Percentiles rank a stretch among this genome's conserved stretches.
phyloP scores from a whole-genome alignment of 2,329 filamentous ascomycete genomes.

The Alternaria rosae region DNA sequence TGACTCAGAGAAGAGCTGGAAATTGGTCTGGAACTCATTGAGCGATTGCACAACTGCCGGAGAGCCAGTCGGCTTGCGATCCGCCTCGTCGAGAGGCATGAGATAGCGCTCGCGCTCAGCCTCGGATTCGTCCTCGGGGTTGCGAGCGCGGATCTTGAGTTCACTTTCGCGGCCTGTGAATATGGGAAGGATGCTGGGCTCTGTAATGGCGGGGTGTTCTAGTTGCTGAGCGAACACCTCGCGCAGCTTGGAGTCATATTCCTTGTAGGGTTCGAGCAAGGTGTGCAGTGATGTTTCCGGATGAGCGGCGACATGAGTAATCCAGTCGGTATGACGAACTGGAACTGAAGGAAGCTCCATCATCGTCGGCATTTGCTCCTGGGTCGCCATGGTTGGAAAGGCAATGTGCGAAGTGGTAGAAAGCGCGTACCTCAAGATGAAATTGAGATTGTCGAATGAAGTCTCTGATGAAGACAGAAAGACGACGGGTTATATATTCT shows the following conservation, averaged over 20 bases:
- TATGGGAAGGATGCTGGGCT: constrained; percentile 71
- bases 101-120: constrained; percentile 71
- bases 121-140: constrained; percentile 64
- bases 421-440: neutral
- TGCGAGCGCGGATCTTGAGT: constrained; percentile 69
- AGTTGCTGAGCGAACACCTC: constrained; percentile 74
- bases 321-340: constrained; percentile 52
- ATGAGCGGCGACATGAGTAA: constrained; percentile 64
- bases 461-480: neutral
- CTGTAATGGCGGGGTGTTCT: constrained; percentile 63
- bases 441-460: neutral
- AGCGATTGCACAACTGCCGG: constrained; percentile 73
- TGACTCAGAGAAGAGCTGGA: constrained; percentile 81
- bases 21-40: constrained; percentile 78
- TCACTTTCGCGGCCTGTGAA: constrained; percentile 63
- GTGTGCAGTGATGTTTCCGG: constrained; percentile 62
- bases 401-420: neutral
- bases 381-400: constrained; percentile 19
- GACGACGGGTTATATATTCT: neutral
- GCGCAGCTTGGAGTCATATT: constrained; percentile 72
- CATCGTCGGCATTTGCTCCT: neutral
- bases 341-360: constrained; percentile 50
- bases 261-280: constrained; percentile 70
- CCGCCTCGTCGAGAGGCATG: constrained; percentile 69
- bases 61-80: constrained; percentile 68